Percentiles rank a stretch among this genome's conserved stretches.
These are phyloP conservation scores for Tephrocybe sp. DNA, from an alignment of 768 basidiomycete species.

Conservation along the genomic window DNA sequence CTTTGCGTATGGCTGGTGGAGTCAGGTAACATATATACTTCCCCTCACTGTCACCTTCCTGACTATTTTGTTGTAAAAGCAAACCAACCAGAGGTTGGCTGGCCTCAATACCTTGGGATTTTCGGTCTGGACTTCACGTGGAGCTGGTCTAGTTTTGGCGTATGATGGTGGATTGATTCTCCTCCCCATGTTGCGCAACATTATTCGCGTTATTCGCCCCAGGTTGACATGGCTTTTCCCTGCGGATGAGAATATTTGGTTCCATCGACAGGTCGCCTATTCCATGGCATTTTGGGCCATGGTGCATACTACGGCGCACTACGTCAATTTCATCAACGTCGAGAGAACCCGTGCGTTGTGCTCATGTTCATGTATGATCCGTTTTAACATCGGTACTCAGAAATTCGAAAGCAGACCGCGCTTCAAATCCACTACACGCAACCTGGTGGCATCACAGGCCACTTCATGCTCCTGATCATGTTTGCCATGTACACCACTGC, in stretches of 20 bases:
- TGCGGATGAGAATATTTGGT: conserved; percentile 95
- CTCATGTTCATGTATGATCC: neutral
- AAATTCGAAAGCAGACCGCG: conserved; percentile 78
- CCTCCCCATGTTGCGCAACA: conserved; percentile 86
- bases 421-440: conserved; percentile 87
- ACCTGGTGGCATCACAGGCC: conserved; percentile 90
- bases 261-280: conserved; percentile 93
- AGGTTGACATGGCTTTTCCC: conserved; percentile 82
- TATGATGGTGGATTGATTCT: conserved; percentile 86
- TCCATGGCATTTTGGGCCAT: conserved; percentile 91
- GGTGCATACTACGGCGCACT: conserved; percentile 93
- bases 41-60: conserved; percentile 1
- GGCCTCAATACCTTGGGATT: conserved; percentile 78
- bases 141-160: conserved; percentile 88
- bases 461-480: conserved; percentile 95
- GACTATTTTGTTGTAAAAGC: conserved; percentile 34
- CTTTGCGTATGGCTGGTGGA: conserved; percentile 89
- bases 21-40: conserved; percentile 53
- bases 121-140: conserved; percentile 90
- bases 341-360: conserved; percentile 73
- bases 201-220: conserved; percentile 83
- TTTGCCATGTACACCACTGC: conserved; percentile 91
- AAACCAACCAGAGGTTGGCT: conserved; percentile 58
- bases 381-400: conserved; percentile 34
- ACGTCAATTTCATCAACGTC: conserved; percentile 91